Base-by-base conservation (phyloP, 164 flowering plant species). In the Vitis rotundifolia region DNA sequence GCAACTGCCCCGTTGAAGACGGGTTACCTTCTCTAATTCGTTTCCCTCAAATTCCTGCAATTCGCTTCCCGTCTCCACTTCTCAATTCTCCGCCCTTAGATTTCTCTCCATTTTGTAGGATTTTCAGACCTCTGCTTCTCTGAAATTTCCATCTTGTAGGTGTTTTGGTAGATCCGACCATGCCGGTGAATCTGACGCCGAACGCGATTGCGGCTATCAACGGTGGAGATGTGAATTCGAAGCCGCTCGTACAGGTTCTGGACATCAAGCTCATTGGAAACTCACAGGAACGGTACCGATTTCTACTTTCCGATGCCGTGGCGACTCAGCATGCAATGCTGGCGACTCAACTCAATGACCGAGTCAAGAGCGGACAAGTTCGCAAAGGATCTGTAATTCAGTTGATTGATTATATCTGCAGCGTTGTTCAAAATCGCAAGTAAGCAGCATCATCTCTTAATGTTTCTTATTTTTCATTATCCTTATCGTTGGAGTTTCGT, bases 311-410 rank as follows among this genome's bases (percentile, higher is more conserved):
- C 49, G 99, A 96, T 22, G 79, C 88, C 48, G 81, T 74, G 12
- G 65, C 78, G 9, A 70, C 95, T 68, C 91, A 91, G 78, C 88
- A 88, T 49, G 99, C 98, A 0, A 86, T 96, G 97, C 82, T 96
- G 49, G 95, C 98, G 1, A 84, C 93, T 64, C 99, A 93, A 84
- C 91, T 93, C 69, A 93, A 92, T 50, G 89, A 89, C 53, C 87
- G 77, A 11, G 93, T 89, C 60, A 88, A 83, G 71, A 44, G 77
- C 44, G 88, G 90, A 47, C 71, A 9, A 0, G 81, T 96, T 70
- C 83, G 78, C 67, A 86, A 76, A 47, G 97, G 98, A 26, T 92
- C 97, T 14, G 84, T 96, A 37, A 73, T 96, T 76, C 99, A 96
- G 79, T 73, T 96, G 76, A 82, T 88, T 50, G 99, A 96, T 48